A percentile compares a stretch with the other conserved stretches of the same genome.
These are phyloP conservation scores for Botrytis galanthina DNA, from an alignment of 2,329 filamentous ascomycete species.

Conservation along the genomic window DNA sequence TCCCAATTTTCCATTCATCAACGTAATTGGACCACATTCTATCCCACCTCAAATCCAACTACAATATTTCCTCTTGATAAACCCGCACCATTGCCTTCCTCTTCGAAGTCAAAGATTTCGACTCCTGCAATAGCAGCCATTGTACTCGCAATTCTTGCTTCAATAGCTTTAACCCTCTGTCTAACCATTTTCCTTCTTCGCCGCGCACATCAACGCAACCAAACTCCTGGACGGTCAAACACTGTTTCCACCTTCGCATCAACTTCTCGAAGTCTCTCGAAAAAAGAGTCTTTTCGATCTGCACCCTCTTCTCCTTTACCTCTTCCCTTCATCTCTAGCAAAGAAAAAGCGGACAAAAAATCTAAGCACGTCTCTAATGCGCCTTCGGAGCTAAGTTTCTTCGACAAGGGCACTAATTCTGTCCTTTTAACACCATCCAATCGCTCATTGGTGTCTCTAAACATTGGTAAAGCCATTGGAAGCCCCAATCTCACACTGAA, in stretches of 20 bases:
- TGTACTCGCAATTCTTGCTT: conserved; percentile 13
- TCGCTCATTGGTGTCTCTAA: conserved; percentile 3
- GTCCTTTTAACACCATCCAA: conserved; percentile 12
- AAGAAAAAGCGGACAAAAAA: conserved; percentile 9
- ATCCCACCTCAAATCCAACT: conserved; percentile 24
- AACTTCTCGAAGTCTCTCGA: conserved; percentile 8
- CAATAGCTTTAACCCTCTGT: conserved; percentile 15
- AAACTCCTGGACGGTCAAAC: background rate
- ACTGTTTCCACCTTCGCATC: conserved; percentile 5
- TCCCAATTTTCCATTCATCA: conserved; percentile 42
- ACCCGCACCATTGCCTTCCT: background rate
- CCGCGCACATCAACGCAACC: background rate
- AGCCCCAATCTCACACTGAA: conserved; percentile 2
- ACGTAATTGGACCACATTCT: conserved; percentile 28
- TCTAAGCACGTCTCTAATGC: conserved; percentile 8
- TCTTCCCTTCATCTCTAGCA: background rate
- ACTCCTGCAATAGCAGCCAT: conserved; percentile 1
- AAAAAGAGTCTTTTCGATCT: background rate
- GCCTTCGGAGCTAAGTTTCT: conserved; percentile 14
- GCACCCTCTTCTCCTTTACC: conserved; percentile 1
- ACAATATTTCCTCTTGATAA: conserved; percentile 24
- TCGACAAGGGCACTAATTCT: conserved; percentile 17
- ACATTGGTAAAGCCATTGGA: conserved; percentile 14
- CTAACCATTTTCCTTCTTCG: conserved; percentile 10
- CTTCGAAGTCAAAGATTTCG: background rate